Conservation (phyloP, 1,139 yeast genomes). For the Zygosaccharomyces sapae region DNA sequence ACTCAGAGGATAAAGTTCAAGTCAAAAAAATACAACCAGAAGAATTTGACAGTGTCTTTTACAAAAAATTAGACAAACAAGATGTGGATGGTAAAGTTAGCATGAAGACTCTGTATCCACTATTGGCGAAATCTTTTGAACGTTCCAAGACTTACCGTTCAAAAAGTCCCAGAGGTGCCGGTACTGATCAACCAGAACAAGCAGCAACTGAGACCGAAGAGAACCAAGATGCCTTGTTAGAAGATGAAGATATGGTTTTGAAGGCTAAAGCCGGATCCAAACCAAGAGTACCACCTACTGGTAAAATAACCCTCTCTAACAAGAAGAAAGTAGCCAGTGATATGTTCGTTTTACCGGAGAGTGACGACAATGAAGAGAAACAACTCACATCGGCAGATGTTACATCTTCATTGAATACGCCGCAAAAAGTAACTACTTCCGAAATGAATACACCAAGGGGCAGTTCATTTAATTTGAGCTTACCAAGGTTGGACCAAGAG, state of each 20-base stretch:
- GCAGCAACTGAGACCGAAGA: constrained; percentile 18
- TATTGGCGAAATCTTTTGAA: constrained; percentile 49
- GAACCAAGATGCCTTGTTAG: constrained; percentile 44
- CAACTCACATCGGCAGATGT: not conserved
- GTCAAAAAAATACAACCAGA: constrained; percentile 55
- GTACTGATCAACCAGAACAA: constrained; percentile 35
- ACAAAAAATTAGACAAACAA: constrained; percentile 46
- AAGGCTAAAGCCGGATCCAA: constrained; percentile 72
- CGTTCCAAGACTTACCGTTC: constrained; percentile 45
- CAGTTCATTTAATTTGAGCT: constrained; percentile 15
- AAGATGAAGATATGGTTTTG: constrained; percentile 75
- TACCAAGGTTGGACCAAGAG: constrained; percentile 10
- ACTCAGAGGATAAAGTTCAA: constrained; percentile 44
- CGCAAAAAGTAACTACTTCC: constrained; percentile 5
- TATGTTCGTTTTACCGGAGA: constrained; percentile 48
- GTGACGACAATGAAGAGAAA: constrained; percentile 10
- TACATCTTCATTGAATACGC: not conserved
- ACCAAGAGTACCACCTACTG: constrained; percentile 90
- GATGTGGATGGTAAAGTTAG: constrained; percentile 57
- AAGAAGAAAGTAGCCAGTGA: constrained; percentile 59
- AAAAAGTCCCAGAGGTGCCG: constrained; percentile 50
- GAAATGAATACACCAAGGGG: constrained; percentile 10
- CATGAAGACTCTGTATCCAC: constrained; percentile 45
- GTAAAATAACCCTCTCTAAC: constrained; percentile 62
- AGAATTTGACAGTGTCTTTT: constrained; percentile 54